Base-by-base conservation (phyloP, 140 eudicot genomes). In the Bidens hawaiensis region DNA sequence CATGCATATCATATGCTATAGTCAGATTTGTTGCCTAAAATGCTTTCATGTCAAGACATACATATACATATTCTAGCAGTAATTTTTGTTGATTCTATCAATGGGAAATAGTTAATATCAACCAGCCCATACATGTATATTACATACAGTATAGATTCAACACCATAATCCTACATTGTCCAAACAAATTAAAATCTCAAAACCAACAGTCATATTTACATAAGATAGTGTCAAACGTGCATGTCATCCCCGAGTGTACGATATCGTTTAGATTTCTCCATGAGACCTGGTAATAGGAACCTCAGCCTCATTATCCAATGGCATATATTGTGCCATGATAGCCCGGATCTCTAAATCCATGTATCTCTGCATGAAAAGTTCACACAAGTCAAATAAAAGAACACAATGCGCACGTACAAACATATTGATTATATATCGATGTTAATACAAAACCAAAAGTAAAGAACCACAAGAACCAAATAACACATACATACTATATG, bases 251-350 rank as follows among this genome's bases (percentile, higher is more conserved):
- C 17, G 5, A 24, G 10, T 58, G 13, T 43, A n/a, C n/a, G n/a
- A n/a, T 60, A 14, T 4, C 52, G 23, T 9, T 68, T 57, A 88
- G 51, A 84, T 76, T 14, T 67, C 64, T 42, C 81, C 90, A 28
- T 65, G 89, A 8, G 68, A 25, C 45, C 26, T 31, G 55, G 83
- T 84, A 72, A 40, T 51, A 12, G 84, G 63, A 54, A 83, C 83
- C 60, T 79, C 94, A 3, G 76, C 84, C 38, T 87, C 84, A 77
- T 74, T 80, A 75, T 84, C 97, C 81, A 90, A 64, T 0, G 97
- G 97, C 96, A 90, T 87, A 58, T 90, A 90, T 31, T 90, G 97
- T 1, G 97, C 95, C 97, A 90, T 90, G 67, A 90, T 90, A 7
- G 90, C 94, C 34, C 97, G 69, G 21, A 90, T 90, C 83, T 90